phyloP scores from a whole-genome alignment of 2,329 filamentous ascomycete genomes.

The Westerdykella ornata region DNA sequence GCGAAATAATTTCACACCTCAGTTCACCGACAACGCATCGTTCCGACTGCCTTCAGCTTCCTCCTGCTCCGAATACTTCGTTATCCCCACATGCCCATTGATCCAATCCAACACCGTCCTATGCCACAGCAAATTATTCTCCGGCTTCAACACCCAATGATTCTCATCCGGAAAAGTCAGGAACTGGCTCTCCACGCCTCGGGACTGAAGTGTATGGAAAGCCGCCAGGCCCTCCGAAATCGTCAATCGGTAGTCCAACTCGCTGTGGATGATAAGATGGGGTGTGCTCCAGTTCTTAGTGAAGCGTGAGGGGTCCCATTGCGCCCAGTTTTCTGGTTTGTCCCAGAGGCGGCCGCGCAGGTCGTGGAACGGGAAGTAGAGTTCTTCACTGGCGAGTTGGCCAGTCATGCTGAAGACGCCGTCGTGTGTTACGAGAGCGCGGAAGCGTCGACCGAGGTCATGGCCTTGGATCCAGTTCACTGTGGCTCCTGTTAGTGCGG shows the following conservation, averaged over 20 bases:
- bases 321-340: constrained; percentile 45
- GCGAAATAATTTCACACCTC: no score
- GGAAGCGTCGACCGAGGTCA: constrained; percentile 73
- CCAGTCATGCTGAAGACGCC: constrained; percentile 63
- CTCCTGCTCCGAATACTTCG: no score
- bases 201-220: constrained; percentile 77
- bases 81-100: constrained; percentile 49
- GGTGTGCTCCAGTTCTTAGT: constrained; percentile 73
- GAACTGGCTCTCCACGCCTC: constrained; percentile 68
- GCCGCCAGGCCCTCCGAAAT: constrained; percentile 77
- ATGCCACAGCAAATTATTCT: constrained; percentile 90
- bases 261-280: constrained; percentile 82
- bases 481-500: background rate
- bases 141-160: constrained; percentile 81
- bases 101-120: constrained; percentile 75
- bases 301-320: constrained; percentile 53
- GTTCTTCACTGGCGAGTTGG: constrained; percentile 47
- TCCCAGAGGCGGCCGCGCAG: constrained; percentile 32
- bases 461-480: constrained; percentile 85
- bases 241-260: constrained; percentile 81
- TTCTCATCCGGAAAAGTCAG: constrained; percentile 75
- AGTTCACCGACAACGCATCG: no score
- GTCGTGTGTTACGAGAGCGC: constrained; percentile 81
- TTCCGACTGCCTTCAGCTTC: no score
- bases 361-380: constrained; percentile 48